These are phyloP conservation scores for Fusarium pseudonygamai DNA, from an alignment of 2,329 filamentous ascomycete species.

Conservation along the genomic window DNA sequence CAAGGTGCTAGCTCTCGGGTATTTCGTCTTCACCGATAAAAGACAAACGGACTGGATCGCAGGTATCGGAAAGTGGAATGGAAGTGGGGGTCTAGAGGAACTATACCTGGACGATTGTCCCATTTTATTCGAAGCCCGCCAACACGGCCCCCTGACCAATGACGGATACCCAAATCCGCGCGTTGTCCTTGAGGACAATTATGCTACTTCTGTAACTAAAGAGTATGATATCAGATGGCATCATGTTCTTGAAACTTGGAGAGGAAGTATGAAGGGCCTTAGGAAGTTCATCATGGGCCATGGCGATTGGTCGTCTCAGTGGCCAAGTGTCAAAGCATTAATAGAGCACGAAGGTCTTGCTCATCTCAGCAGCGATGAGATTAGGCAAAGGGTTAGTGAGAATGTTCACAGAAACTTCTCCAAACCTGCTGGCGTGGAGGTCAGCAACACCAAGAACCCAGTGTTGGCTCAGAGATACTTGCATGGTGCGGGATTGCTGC, in stretches of 20 bases:
- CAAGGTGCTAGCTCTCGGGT: background rate
- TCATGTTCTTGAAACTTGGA: background rate
- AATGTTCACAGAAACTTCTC: background rate
- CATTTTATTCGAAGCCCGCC: background rate
- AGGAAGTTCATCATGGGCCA: background rate
- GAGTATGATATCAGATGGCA: background rate
- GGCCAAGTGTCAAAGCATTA: background rate
- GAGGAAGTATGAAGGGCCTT: background rate
- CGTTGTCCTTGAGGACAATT: accelerated
- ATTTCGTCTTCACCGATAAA: background rate
- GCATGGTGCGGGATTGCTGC: background rate
- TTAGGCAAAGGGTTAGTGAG: background rate
- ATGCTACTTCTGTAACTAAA: background rate
- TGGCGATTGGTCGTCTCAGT: background rate
- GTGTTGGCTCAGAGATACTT: background rate
- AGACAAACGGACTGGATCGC: background rate
- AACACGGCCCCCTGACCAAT: background rate
- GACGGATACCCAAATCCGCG: background rate
- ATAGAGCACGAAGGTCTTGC: background rate
- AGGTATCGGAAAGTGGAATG: background rate
- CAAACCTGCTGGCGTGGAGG: background rate
- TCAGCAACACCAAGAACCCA: background rate
- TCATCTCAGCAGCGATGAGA: background rate
- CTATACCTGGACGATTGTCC: background rate
- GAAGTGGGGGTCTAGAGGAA: accelerated